These are phyloP conservation scores for Thermochaetoides thermophila DNA, from an alignment of 495 filamentous ascomycete species.

Conservation along the genomic window DNA sequence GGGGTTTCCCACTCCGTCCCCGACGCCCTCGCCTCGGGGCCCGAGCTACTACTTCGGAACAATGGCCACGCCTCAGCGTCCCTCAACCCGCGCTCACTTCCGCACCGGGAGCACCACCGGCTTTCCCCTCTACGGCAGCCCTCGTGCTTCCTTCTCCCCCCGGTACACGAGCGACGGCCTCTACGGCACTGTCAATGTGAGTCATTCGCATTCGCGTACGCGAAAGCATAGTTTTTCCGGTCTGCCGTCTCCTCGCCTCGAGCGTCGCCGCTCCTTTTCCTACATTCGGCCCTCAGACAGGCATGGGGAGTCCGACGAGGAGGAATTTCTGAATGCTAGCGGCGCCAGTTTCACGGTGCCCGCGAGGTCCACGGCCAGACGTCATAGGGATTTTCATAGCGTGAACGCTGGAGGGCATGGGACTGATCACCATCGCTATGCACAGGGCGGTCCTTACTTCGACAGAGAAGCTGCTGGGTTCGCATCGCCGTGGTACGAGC, in stretches of 20 bases:
- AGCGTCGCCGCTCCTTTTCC: slow-evolving; percentile 37
- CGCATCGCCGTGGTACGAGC: slow-evolving; percentile 28
- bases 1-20: slow-evolving; percentile 30
- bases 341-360: slow-evolving; percentile 32
- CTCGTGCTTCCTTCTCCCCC: slow-evolving; percentile 29
- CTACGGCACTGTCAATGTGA: slow-evolving; percentile 43
- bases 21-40: slow-evolving; percentile 35
- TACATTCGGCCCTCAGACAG: slow-evolving; percentile 36
- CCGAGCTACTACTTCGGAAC: slow-evolving; percentile 31
- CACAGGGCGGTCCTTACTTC: slow-evolving; percentile 30
- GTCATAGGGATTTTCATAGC: slow-evolving; percentile 21
- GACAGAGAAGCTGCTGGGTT: slow-evolving; percentile 26
- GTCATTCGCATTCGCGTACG: slow-evolving; percentile 27
- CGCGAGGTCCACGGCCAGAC: slow-evolving; percentile 28
- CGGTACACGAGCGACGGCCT: slow-evolving; percentile 40
- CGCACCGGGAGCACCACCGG: slow-evolving; percentile 24
- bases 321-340: slow-evolving; percentile 40
- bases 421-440: slow-evolving; percentile 43
- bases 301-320: slow-evolving; percentile 46
- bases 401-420: slow-evolving; percentile 35
- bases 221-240: slow-evolving; percentile 37
- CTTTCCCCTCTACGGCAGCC: slow-evolving; percentile 15
- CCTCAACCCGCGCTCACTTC: slow-evolving; percentile 32
- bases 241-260: slow-evolving; percentile 24
- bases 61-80: slow-evolving; percentile 29